Conservation (phyloP, 2,329 filamentous ascomycete genomes). For the Penicillium sp. region DNA sequence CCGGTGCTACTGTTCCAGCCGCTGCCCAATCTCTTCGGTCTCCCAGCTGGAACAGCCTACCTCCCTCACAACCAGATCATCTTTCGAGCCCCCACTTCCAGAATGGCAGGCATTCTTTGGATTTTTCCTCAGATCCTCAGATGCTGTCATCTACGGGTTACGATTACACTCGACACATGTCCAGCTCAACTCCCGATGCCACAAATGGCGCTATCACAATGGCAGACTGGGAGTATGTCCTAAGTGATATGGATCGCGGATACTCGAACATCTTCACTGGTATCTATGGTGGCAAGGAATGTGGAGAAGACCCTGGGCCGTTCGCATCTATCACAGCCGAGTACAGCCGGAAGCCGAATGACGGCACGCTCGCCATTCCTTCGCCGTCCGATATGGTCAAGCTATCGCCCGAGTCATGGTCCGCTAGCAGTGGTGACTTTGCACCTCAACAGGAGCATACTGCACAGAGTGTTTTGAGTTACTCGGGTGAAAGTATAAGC, state of each 20-base stretch:
- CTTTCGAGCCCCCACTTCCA: conserved; percentile 15
- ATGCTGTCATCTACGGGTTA: conserved; percentile 44
- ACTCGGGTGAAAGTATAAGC: conserved; percentile 61
- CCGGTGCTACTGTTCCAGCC: conserved; percentile 29
- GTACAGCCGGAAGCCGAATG: conserved; percentile 30
- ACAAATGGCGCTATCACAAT: conserved; percentile 52
- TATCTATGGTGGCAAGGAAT: conserved; percentile 48
- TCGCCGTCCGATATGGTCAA: conserved; percentile 33
- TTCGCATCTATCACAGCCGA: conserved; percentile 37
- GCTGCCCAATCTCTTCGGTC: conserved; percentile 31
- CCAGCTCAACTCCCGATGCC: conserved; percentile 48
- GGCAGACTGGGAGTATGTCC: conserved; percentile 78
- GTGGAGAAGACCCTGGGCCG: conserved; percentile 36
- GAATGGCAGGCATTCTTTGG: conserved; percentile 19
- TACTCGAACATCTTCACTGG: conserved; percentile 72
- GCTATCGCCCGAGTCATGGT: conserved; percentile 42
- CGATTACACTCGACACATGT: conserved; percentile 28
- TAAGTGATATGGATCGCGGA: conserved; percentile 77
- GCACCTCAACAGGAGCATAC: conserved; percentile 27
- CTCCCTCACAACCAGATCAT: conserved; percentile 22
- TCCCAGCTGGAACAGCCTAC: conserved; percentile 32
- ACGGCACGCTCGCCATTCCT: conserved; percentile 17
- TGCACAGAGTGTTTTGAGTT: conserved; percentile 59
- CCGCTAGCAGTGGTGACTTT: conserved; percentile 41
- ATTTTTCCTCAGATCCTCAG: conserved; percentile 40